Evolutionary conservation across 1,284 basidiomycete species (phyloP), one percentile per base, ranked within the genome.

Genomic region (Boletus smithii): DNA sequence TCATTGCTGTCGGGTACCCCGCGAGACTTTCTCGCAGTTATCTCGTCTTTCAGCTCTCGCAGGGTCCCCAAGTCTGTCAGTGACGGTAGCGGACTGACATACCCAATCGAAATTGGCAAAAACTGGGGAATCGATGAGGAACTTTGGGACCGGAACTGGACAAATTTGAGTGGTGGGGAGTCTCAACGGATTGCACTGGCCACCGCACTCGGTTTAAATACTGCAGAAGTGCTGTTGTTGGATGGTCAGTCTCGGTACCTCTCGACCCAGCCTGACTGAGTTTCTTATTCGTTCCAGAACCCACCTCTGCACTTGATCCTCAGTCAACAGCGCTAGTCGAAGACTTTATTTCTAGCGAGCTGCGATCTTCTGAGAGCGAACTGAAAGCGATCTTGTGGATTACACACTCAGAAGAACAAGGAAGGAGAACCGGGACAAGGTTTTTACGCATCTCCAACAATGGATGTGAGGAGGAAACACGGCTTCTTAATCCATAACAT

Each of bases 261-360:
- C 30, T 18, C 8, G 18, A 13, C 23, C 30, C 37, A 8, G 13
- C 22, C 11, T 44, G 23, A 31, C 16, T 16, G 10, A 24, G n/a
- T 34, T 34, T 26, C 37, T 51, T 11, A 37, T 42, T 35, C 23
- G 13, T 43, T 49, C 26, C 53, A 93, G 91, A 94, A 65, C 91
- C 91, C 0, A 93, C 91, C 0, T 91, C 88, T 2, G 91, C 91
- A 0, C 72, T 94, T 49, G 91, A 94, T 62, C 71, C 79, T n/a
- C 76, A 78, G 39, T 78, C 82, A 0, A 81, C 82, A 18, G 59
- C 70, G 9, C 65, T 72, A 23, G 86, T 93, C 0, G 91, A 94
- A 61, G 69, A 74, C 34, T 76, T 72, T 39, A 68, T 93, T 11
- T 55, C 75, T 3, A 62, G 73, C 14, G 73, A 83, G 49, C 63